These are phyloP conservation scores for Fraxinus quadrangulata DNA, from an alignment of 257 asterid species.

Conservation along the genomic window DNA sequence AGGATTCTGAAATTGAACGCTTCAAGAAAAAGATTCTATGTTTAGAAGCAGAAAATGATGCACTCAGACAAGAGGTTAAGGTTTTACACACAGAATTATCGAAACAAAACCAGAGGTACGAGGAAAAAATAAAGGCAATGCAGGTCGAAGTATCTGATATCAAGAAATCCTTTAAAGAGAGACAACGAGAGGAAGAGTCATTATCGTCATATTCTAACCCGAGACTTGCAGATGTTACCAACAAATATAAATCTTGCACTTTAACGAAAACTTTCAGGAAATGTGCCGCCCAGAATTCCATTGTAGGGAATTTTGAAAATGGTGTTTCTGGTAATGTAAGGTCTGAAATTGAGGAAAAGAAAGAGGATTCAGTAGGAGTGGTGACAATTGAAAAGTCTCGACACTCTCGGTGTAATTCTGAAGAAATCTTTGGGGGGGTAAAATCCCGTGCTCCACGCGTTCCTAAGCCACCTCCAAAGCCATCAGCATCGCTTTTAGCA, in stretches of 20 bases:
- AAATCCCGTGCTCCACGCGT: slow-evolving; percentile 48
- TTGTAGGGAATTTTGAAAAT: slow-evolving; percentile 23
- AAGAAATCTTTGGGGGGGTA: slow-evolving; percentile 51
- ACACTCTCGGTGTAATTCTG: slow-evolving; percentile 52
- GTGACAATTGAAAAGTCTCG: slow-evolving; percentile 38
- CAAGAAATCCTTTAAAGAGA: slow-evolving; percentile 59
- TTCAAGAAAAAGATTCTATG: slow-evolving; percentile 59
- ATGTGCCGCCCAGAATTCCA: slow-evolving; percentile 40
- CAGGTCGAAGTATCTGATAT: slow-evolving; percentile 52
- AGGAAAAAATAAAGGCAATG: slow-evolving; percentile 52
- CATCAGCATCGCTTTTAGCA: slow-evolving; percentile 27
- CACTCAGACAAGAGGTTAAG: slow-evolving; percentile 69
- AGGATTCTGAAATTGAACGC: slow-evolving; percentile 56
- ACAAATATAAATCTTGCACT: slow-evolving; percentile 32
- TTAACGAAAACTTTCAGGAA: slow-evolving; percentile 51
- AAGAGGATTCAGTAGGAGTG: slow-evolving; percentile 39
- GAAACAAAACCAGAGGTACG: slow-evolving; percentile 55
- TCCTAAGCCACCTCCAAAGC: slow-evolving; percentile 55
- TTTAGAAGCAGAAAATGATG: slow-evolving; percentile 69
- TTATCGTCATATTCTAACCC: slow-evolving; percentile 42
- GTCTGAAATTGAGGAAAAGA: slow-evolving; percentile 44
- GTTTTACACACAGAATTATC: slow-evolving; percentile 56
- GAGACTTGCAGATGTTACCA: slow-evolving; percentile 43
- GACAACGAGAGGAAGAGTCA: slow-evolving; percentile 23
- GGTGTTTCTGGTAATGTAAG: slow-evolving; percentile 3